Base-by-base conservation (phyloP, 768 basidiomycete species). In the Naematelia aurantialba region DNA sequence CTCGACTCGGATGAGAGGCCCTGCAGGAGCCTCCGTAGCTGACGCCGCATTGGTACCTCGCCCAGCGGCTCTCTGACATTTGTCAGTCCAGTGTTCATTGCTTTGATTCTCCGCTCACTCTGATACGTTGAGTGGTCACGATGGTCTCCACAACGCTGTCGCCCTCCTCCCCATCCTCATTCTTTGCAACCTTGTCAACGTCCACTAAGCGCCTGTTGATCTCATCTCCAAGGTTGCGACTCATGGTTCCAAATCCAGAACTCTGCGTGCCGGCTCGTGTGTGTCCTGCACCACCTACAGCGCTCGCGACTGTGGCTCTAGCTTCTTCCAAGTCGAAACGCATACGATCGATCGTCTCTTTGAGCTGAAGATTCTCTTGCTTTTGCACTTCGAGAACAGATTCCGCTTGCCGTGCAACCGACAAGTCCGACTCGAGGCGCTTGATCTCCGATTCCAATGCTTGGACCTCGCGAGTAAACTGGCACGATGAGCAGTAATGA, bases 341-440 rank as follows among this genome's bases (percentile, higher is more conserved):
- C 84, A 96, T 87, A 48, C 91, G 83, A 73, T 96, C 92, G 66
- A 97, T 97, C 1, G 92, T 96, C 81, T 97, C 93, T 73, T 94
- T 94, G 60, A 97, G 81, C 70, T 90, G 78, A 65, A 94, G 73
- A 69, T 96, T 97, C 81, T 93, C 90, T 69, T 91, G 89, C 79
- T 96, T 96, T 80, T 97, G 93, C 67, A 88, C 87, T 59, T 93
- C 90, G 34, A 96, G 82, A 59, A 85, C 83, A 0, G 80, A 82
- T 54, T 89, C 86, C 0, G 87, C 85, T 66, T 85, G 82, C 52
- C 87, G 84, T 3, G 90, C 89, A 24, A 83, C 69, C 2, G 75
- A 74, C 1, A 97, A 81, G 57, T 94, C 91, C 5, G 78, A 67
- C 67, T 91, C 88, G n/a, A 94, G 83, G 5, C 81, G 76, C 4